Evolutionary conservation across 371 early-diverging fungal species (phyloP).

Genomic region (Dichotomocladium elegans): DNA sequence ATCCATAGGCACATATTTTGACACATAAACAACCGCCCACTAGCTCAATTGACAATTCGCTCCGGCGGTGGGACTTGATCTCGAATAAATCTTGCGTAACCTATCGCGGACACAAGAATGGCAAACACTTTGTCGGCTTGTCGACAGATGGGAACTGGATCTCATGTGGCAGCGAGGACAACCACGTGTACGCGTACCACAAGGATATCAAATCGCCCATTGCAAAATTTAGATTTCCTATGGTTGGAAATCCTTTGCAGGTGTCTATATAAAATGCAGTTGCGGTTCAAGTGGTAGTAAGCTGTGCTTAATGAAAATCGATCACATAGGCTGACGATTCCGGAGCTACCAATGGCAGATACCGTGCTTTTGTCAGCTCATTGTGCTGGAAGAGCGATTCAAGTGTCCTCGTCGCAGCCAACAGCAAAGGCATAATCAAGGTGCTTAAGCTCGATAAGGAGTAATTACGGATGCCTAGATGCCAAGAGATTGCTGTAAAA

Average conservation of each 20-base stretch:
- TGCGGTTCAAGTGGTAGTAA: too few species aligned
- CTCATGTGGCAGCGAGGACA: slow-evolving; percentile 89
- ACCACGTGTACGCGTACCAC: slow-evolving; percentile 82
- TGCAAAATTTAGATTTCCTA: slow-evolving; percentile 73
- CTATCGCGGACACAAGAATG: slow-evolving; percentile 83
- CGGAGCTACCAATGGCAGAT: neutral
- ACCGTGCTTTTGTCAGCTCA: slow-evolving; percentile 74
- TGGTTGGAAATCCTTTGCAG: slow-evolving; percentile 52
- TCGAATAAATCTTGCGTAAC: slow-evolving; percentile 58
- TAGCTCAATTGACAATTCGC: slow-evolving; percentile 86
- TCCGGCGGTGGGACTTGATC: slow-evolving; percentile 76
- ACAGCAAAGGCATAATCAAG: slow-evolving; percentile 85
- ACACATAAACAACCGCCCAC: neutral
- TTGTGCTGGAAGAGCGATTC: slow-evolving; percentile 85
- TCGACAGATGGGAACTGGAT: slow-evolving; percentile 77
- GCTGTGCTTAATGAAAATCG: too few species aligned
- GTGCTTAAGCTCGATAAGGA: slow-evolving; percentile 71
- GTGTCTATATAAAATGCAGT: neutral
- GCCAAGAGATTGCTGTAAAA: too few species aligned
- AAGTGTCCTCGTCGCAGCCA: slow-evolving; percentile 76
- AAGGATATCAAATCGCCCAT: slow-evolving; percentile 67
- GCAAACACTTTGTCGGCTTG: slow-evolving; percentile 94
- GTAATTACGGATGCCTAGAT: too few species aligned
- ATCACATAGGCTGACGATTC: too few species aligned
- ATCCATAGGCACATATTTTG: neutral